Evolutionary conservation across 371 early-diverging fungal species (phyloP), one percentile per base, ranked within the genome.

Genomic region (Smittium culicis): DNA sequence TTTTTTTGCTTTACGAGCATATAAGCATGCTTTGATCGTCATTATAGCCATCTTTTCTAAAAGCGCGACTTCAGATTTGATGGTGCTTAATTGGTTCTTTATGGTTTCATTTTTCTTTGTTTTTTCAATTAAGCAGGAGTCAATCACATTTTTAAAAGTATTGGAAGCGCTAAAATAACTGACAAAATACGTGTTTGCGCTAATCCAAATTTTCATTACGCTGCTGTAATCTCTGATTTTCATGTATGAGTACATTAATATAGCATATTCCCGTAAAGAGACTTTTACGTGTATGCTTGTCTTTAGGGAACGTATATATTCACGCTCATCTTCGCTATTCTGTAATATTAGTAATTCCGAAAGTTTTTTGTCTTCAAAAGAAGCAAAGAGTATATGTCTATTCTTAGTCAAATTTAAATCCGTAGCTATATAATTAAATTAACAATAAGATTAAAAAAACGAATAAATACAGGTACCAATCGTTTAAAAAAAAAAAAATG

Each of bases 41-140:
- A 59, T 59, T 29, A 59, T 32, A 16, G 60, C 60, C 60, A 59
- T 59, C 60, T 29, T 59, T 59, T 59, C 60, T 45, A 45, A 20
- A 11, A 45, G 20, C 45, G 20, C 11, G 20, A 45, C 20, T 45
- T 45, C 45, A 11, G 5, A 11, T 11, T 45, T 5, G 5, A 45
- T 45, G 20, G 20, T 11, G 45, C 45, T 45, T 20, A 45, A 5
- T 45, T 45, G 45, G 45, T 20, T 45, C 20, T 45, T 20, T 45
- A 45, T 45, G 20, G 20, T 20, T 45, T 45, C 20, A 20, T 5
- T 20, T 11, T 11, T 11, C 20, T 45, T 20, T 45, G 45, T 45
- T 11, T 45, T 45, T 45, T 5, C 20, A 45, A 11, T 20, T 11
- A 20, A 45, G 5, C 11, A 5, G 5, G 45, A 45, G 45, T 45